Base-by-base conservation (phyloP, 306 rosid genomes). In the Astragalus membranaceus region DNA sequence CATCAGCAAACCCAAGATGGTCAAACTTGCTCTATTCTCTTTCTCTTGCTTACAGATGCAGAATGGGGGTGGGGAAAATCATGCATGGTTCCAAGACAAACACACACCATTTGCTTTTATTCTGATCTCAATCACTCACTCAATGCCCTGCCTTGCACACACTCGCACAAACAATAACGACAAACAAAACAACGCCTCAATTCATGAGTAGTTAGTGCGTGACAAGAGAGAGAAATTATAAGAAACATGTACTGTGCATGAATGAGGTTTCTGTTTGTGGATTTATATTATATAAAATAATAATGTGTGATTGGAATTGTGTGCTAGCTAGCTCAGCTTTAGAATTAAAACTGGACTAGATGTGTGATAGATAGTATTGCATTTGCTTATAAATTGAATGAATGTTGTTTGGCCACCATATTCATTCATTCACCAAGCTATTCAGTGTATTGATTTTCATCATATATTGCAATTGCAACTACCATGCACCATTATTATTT, bases 1-100 rank as follows among this genome's bases (percentile, higher is more conserved):
- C 75, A 35, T 43, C 80, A 52, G 80, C 85, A 80, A 80, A 7
- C 82, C 93, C 91, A 80, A 87, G 89, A 82, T 80, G 88, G 91
- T 84, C 88, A 87, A 37, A 61, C 47, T 44, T 47, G 51, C 73
- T 13, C 57, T 50, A 30, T 72, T 41, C 13, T 41, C 12, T 74
- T 72, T 41, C 13, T 47, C 15, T 78, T 81, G 75, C 85, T 79
- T 79, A 67, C 87, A 75, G 82, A 64, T 78, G 77, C 86, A 83
- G 84, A 80, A 75, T 74, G 77, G 81, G 82, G 76, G 85, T 78
- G 89, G 83, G 81, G 39, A 81, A 83, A 89, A 87, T 85, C 85
- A 85, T 83, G 82, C 85, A 85, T 83, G 82, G 83, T 83, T 85
- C 75, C 80, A 59, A 87, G 61, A 73, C 81, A n/a, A n/a, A 81